A percentile compares a stretch with the other conserved stretches of the same genome.
Evolutionary conservation across 2,329 filamentous ascomycete species (phyloP).

Genomic region (Alternaria consortialis): DNA sequence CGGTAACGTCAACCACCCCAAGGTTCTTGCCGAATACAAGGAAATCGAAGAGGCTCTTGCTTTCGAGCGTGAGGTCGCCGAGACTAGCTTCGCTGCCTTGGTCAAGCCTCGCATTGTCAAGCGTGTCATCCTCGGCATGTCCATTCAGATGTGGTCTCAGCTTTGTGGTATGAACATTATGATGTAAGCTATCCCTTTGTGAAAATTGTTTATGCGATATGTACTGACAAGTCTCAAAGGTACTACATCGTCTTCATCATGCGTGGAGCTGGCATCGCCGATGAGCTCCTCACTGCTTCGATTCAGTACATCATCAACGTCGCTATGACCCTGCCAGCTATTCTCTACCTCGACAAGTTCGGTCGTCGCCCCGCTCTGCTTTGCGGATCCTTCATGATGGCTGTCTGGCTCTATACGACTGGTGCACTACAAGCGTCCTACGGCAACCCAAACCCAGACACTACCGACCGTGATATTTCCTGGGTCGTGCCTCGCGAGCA

Average conservation of each 20-base stretch:
- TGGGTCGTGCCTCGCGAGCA: slow-evolving; percentile 65
- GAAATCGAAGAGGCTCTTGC: slow-evolving; percentile 66
- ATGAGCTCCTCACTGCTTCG: slow-evolving; percentile 66
- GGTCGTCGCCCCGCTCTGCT: slow-evolving; percentile 67
- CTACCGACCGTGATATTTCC: slow-evolving; percentile 57
- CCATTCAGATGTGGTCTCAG: slow-evolving; percentile 68
- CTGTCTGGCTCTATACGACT: slow-evolving; percentile 67
- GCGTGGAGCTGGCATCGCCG: slow-evolving; percentile 65
- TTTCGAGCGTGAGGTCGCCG: slow-evolving; percentile 63
- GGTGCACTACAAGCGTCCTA: slow-evolving; percentile 68
- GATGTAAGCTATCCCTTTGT: slow-evolving; percentile 44
- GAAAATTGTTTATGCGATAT: background rate
- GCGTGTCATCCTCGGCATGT: slow-evolving; percentile 66
- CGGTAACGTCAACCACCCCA: slow-evolving; percentile 65
- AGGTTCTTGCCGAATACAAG: slow-evolving; percentile 69
- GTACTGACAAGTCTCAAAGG: slow-evolving; percentile 5
- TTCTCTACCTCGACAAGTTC: slow-evolving; percentile 67
- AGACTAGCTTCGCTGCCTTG: slow-evolving; percentile 61
- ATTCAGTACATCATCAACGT: slow-evolving; percentile 74
- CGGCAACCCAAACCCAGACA: slow-evolving; percentile 54
- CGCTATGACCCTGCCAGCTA: slow-evolving; percentile 66
- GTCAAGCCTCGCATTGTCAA: slow-evolving; percentile 63
- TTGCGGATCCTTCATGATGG: slow-evolving; percentile 66
- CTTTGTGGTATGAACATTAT: slow-evolving; percentile 69
- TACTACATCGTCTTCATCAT: slow-evolving; percentile 68